phyloP scores from a whole-genome alignment of 23 red algal species.

The Cyanidium caldarium region DNA sequence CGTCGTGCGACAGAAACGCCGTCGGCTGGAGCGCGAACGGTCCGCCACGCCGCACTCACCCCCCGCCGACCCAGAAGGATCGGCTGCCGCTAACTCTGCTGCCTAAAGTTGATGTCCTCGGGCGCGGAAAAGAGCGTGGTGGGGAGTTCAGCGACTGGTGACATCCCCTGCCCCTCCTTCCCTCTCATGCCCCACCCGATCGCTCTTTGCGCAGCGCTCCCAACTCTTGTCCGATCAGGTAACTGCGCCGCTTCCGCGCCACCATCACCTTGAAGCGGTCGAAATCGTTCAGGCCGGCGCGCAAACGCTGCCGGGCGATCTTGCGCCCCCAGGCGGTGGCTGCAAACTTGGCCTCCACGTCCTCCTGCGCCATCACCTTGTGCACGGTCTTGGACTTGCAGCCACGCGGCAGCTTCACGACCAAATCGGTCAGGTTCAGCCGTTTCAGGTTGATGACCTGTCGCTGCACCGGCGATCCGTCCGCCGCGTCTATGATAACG shows the following conservation, averaged over 20 bases:
- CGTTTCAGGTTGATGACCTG: conserved; percentile 63
- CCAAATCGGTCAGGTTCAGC: conserved; percentile 46
- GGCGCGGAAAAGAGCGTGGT: too few species aligned
- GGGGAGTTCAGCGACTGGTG: too few species aligned
- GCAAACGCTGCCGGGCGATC: conserved; percentile 32
- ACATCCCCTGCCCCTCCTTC: too few species aligned
- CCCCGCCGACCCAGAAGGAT: background rate
- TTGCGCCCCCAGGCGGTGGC: conserved; percentile 69
- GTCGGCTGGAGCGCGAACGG: conserved; percentile 48
- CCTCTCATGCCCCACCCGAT: background rate
- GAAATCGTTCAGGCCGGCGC: conserved; percentile 61
- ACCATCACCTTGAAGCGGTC: conserved; percentile 92
- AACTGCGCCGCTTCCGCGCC: conserved; percentile 48
- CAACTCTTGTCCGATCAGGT: conserved; percentile 16
- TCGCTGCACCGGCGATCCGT: conserved; percentile 16
- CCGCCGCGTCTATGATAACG: conserved; percentile 48
- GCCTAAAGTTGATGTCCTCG: too few species aligned
- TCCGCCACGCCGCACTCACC: background rate
- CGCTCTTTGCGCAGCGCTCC: background rate
- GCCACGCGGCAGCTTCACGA: conserved; percentile 36
- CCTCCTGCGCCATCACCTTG: conserved; percentile 27
- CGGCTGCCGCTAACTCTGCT: background rate
- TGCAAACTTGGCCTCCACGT: conserved; percentile 28
- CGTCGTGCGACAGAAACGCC: conserved; percentile 71
- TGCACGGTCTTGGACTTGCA: conserved; percentile 18